Evolutionary conservation across 176 grass and related monocot genomes (phyloP).

Genomic region (Eleusine indica): DNA sequence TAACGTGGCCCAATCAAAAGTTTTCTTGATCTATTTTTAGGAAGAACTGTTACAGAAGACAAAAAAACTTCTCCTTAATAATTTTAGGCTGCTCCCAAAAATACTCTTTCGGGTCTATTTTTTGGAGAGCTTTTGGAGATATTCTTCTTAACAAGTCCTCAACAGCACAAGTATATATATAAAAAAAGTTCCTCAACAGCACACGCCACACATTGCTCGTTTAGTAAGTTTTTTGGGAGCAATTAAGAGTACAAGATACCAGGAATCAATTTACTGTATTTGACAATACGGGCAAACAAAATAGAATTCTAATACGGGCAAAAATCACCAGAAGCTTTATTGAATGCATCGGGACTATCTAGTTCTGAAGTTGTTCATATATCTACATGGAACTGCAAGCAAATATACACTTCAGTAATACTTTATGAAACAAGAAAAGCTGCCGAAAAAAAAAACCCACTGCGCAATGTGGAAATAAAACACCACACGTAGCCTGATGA

Average conservation of each 20-base stretch:
- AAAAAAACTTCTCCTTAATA: too few species aligned
- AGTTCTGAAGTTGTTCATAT: not conserved
- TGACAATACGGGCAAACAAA: not conserved
- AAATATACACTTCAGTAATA: not conserved
- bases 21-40: too few species aligned
- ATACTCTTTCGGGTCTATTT: too few species aligned
- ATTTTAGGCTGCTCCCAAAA: too few species aligned
- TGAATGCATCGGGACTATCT: not conserved
- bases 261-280: not conserved
- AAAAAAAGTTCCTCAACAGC: too few species aligned
- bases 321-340: not conserved
- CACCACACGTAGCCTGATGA: slow-evolving; percentile 5
- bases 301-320: too few species aligned
- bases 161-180: too few species aligned
- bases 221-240: not conserved
- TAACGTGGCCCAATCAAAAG: too few species aligned
- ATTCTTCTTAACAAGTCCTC: too few species aligned
- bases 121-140: too few species aligned
- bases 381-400: not conserved
- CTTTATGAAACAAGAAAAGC: not conserved
- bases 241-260: not conserved
- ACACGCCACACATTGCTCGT: too few species aligned
- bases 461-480: not conserved
- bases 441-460: not conserved
- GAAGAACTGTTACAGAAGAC: too few species aligned